A percentile compares a stretch with the other conserved stretches of the same genome.
These are phyloP conservation scores for Pulicaria dysenterica DNA, from an alignment of 129 eudicot genomes.

Conservation along the genomic window DNA sequence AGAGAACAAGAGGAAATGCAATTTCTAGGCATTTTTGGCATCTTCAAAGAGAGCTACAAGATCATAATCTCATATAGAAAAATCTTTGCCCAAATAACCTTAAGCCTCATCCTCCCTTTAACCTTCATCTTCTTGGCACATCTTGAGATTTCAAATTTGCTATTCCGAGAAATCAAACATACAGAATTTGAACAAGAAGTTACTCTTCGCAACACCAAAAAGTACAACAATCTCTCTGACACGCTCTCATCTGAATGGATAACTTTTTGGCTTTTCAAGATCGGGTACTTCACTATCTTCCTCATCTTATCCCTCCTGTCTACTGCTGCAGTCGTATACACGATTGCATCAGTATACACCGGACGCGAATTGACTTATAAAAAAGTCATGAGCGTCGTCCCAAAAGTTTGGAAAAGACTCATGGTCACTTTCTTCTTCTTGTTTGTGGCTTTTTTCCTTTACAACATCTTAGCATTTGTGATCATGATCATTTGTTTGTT, in stretches of 20 bases:
- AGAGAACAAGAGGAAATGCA: conserved; percentile 74
- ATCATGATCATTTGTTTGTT: neutral
- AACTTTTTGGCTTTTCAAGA: conserved; percentile 32
- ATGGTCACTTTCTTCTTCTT: conserved; percentile 58
- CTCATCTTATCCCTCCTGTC: conserved; percentile 60
- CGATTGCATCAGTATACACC: conserved; percentile 56
- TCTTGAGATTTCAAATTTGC: conserved; percentile 28
- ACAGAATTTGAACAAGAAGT: conserved; percentile 30
- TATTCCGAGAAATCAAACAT: conserved; percentile 28
- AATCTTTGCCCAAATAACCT: conserved; percentile 55
- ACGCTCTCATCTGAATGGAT: conserved; percentile 35
- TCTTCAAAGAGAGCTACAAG: conserved; percentile 55
- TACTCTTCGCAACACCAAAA: conserved; percentile 21
- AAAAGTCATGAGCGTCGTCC: conserved; percentile 49
- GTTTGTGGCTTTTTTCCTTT: conserved; percentile 37
- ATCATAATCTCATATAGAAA: conserved; percentile 45
- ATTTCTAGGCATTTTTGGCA: conserved; percentile 56
- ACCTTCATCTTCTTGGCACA: conserved; percentile 59
- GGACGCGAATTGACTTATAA: conserved; percentile 44
- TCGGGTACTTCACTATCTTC: conserved; percentile 45
- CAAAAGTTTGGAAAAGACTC: conserved; percentile 61
- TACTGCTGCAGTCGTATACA: conserved; percentile 72
- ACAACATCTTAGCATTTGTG: conserved; percentile 28
- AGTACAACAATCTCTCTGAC: conserved; percentile 34
- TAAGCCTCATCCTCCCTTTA: conserved; percentile 58